phyloP scores from a whole-genome alignment of 441 rosid genomes.

The Eutrema salsugineum region DNA sequence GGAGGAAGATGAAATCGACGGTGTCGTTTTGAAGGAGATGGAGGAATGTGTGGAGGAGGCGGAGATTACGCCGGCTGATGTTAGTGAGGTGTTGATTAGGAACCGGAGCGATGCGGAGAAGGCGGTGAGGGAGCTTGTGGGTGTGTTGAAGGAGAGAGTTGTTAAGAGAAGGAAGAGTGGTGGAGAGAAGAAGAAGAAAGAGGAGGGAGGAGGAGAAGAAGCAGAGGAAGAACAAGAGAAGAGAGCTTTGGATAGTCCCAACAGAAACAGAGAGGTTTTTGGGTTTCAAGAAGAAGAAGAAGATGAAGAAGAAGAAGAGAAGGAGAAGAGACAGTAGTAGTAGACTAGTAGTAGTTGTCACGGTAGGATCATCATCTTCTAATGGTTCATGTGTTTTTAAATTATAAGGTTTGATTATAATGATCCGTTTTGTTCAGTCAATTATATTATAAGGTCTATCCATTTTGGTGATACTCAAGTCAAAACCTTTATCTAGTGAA shows the following conservation, averaged over 20 bases:
- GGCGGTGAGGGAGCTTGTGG: constrained; percentile 59
- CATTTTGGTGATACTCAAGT: not conserved
- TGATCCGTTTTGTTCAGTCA: not conserved
- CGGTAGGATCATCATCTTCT: constrained; percentile 17
- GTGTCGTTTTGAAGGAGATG: constrained; percentile 37
- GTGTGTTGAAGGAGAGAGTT: constrained; percentile 46
- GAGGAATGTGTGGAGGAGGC: constrained; percentile 48
- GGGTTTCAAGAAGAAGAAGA: constrained; percentile 20
- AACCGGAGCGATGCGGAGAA: constrained; percentile 47
- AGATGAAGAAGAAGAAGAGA: constrained; percentile 17
- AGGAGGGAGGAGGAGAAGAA: constrained; percentile 10
- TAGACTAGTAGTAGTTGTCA: too few relatives aligned
- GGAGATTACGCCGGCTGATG: constrained; percentile 91
- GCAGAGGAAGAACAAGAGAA: constrained; percentile 76
- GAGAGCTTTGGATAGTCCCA: constrained; percentile 68
- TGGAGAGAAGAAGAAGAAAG: constrained; percentile 26
- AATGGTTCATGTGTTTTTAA: not conserved
- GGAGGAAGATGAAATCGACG: constrained; percentile 37
- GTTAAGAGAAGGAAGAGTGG: constrained; percentile 29
- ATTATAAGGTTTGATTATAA: not conserved
- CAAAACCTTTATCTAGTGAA: not conserved
- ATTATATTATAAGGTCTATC: not conserved
- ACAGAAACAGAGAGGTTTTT: constrained; percentile 22
- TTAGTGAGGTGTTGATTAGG: constrained; percentile 79
- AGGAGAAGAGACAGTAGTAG: not conserved